Conservation (phyloP, 2,329 filamentous ascomycete genomes). For the Tolypocladium paradoxum region DNA sequence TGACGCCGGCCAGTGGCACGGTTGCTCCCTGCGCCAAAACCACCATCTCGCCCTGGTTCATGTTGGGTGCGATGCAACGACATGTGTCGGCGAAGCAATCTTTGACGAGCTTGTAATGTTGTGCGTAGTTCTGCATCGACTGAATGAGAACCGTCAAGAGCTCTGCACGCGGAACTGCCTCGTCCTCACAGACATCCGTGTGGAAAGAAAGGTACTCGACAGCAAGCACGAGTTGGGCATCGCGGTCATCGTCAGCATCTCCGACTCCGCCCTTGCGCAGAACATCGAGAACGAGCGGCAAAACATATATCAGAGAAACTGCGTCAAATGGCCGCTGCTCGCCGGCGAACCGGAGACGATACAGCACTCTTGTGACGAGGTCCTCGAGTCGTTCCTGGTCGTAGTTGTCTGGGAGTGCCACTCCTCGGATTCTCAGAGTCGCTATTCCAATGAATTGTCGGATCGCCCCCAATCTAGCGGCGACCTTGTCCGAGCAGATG, state of each 20-base stretch:
- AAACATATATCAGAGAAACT: slow-evolving; percentile 75
- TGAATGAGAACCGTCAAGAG: slow-evolving; percentile 61
- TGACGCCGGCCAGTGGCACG: slow-evolving; percentile 67
- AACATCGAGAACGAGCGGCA: slow-evolving; percentile 72
- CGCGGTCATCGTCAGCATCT: slow-evolving; percentile 61
- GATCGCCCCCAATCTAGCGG: slow-evolving; percentile 62
- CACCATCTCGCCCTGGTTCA: slow-evolving; percentile 59
- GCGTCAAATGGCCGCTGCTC: slow-evolving; percentile 92
- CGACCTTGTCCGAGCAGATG: slow-evolving; percentile 64
- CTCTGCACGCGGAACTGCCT: slow-evolving; percentile 63
- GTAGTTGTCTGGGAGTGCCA: slow-evolving; percentile 61
- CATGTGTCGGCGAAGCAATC: slow-evolving; percentile 84
- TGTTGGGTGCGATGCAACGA: slow-evolving; percentile 74
- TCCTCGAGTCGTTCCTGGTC: slow-evolving; percentile 73
- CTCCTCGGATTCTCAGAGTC: slow-evolving; percentile 67
- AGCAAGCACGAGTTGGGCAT: slow-evolving; percentile 81
- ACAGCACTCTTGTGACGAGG: slow-evolving; percentile 78
- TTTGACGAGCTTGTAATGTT: slow-evolving; percentile 91
- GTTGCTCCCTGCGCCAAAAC: slow-evolving; percentile 71
- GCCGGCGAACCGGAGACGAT: slow-evolving; percentile 78
- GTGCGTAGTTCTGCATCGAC: slow-evolving; percentile 79
- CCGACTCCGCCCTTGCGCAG: slow-evolving; percentile 72
- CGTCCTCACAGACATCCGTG: slow-evolving; percentile 66
- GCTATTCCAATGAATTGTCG: slow-evolving; percentile 80
- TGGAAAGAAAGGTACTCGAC: slow-evolving; percentile 86